Percentiles rank a stretch among this genome's conserved stretches.
phyloP scores from a whole-genome alignment of 1,284 basidiomycete species.

The Limonomyces culmigenus region DNA sequence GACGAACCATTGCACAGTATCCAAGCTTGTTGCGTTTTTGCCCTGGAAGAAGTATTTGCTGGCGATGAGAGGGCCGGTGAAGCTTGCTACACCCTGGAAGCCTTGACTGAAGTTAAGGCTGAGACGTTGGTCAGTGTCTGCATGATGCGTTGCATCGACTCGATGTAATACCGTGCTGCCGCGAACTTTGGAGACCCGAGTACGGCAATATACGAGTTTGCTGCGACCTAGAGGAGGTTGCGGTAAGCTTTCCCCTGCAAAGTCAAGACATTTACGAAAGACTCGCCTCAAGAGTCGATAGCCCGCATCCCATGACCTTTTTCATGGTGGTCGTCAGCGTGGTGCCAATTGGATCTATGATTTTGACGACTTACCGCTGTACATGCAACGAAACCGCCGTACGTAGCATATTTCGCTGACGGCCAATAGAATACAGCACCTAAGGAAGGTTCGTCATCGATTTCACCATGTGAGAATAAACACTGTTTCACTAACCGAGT shows the following conservation, averaged over 20 bases:
- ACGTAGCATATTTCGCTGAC: conserved; percentile 46
- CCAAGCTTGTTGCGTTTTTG: conserved; percentile 38
- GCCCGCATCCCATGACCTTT: conserved; percentile 47
- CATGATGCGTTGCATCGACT: conserved; percentile 1
- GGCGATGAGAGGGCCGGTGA: conserved; percentile 69
- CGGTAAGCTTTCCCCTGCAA: too few species aligned
- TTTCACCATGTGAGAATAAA: conserved; percentile 16
- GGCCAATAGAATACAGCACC: conserved; percentile 74
- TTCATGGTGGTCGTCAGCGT: not conserved
- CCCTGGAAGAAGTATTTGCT: conserved; percentile 60
- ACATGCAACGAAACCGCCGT: conserved; percentile 60
- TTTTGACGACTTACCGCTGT: conserved; percentile 52
- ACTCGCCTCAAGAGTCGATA: conserved; percentile 51
- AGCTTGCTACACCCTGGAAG: conserved; percentile 67
- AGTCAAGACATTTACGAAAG: too few species aligned
- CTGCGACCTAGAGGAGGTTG: too few species aligned
- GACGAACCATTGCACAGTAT: conserved; percentile 54
- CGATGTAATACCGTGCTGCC: conserved; percentile 50
- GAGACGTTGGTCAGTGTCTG: conserved; percentile 30
- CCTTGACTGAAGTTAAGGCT: conserved; percentile 52
- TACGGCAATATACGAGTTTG: conserved; percentile 71
- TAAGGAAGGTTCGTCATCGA: conserved; percentile 6
- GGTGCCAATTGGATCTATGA: not conserved
- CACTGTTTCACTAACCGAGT: conserved; percentile 20
- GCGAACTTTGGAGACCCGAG: conserved; percentile 54